These are phyloP conservation scores for Rhodamnia argentea DNA, from an alignment of 345 rosid species.

Conservation along the genomic window DNA sequence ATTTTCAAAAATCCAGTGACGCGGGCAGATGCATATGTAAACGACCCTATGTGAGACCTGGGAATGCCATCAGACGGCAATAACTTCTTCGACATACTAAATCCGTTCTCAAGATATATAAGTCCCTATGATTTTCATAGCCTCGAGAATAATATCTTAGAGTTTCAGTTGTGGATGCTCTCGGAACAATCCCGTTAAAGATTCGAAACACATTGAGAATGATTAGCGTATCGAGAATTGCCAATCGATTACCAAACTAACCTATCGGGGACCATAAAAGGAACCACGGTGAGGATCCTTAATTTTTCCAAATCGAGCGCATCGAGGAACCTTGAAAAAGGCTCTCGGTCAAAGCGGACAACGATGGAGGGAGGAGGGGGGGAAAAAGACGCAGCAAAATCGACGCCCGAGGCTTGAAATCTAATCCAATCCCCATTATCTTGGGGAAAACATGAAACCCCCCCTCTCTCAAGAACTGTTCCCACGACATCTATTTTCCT, in stretches of 20 bases:
- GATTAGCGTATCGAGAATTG: accelerated
- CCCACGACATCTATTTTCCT: not conserved
- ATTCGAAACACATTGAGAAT: not conserved
- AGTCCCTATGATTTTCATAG: not conserved
- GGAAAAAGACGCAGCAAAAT: not conserved
- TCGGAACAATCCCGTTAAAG: too few relatives aligned
- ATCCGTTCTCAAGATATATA: not conserved
- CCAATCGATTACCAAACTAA: accelerated
- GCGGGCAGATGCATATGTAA: accelerated
- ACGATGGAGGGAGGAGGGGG: not conserved
- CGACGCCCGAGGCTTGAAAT: not conserved
- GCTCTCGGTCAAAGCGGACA: not conserved
- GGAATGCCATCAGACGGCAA: not conserved
- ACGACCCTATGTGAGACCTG: accelerated
- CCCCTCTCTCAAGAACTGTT: not conserved
- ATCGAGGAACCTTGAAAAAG: not conserved
- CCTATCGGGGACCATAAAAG: accelerated
- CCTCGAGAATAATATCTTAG: not conserved
- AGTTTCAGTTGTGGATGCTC: too few relatives aligned
- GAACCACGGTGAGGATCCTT: not conserved
- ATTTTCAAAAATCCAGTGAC: not conserved
- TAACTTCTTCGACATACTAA: accelerated
- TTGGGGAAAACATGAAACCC: not conserved
- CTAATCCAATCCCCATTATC: not conserved
- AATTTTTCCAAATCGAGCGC: not conserved